Evolutionary conservation across 192 early-diverging fungal species (phyloP), one percentile per base, ranked within the genome.

Genomic region (Rhizophagus clarus): DNA sequence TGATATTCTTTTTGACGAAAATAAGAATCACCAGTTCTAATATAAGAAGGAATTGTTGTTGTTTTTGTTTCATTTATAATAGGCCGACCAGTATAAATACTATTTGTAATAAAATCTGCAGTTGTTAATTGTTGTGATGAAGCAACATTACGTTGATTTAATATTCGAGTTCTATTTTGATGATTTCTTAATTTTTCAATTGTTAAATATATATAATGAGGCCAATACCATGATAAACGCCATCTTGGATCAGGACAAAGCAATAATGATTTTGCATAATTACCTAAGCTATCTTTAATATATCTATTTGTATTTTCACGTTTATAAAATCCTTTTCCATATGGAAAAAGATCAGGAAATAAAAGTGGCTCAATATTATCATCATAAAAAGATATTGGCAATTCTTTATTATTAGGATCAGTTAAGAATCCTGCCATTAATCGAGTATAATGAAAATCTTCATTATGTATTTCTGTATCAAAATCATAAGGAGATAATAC

Each of bases 401-500:
- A 26, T 10, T 12, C 9, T 24, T 10, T 63, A 63, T 63, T 24
- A 63, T 26, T 63, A 26, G 11, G 22, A 26, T 10, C 2, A 26
- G 26, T 26, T 63, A 63, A 10, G 28, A 63, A 63, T 22, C n/a
- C 61, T 24, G 61, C 61, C 31, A 68, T 45, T 12, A 73, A 24
- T 32, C 45, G 45, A 10, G 6, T 11, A 24, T 73, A 73, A 26
- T 73, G 22, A 29, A 9, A 12, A 22, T 73, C 42, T 73, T 49
- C 72, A 47, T 73, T 24, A 49, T 73, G 72, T 24, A 47, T 73
- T 49, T 73, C 72, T 14, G 24, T 24, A 63, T 63, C 61, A 63
- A 63, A 63, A 63, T 63, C 61, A 63, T 63, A 63, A 26, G 61
- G 61, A 63, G 26, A 9, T 28, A 63, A 10, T 10, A 63, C 12